phyloP scores from a whole-genome alignment of 164 flowering plant species.

The Tetracentron sinense region DNA sequence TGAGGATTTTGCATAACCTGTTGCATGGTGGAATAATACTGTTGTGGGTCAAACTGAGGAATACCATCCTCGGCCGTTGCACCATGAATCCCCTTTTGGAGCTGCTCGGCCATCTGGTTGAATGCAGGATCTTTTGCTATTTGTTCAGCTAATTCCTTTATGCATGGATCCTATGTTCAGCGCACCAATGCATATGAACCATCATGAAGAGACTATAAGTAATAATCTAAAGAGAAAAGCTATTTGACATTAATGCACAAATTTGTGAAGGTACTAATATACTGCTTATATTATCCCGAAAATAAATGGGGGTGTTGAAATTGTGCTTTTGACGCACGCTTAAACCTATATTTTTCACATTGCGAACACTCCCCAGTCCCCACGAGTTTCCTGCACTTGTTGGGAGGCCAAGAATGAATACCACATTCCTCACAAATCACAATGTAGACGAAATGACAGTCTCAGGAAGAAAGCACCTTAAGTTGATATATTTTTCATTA shows the following conservation, averaged over 20 bases:
- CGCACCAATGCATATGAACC: constrained; percentile 12
- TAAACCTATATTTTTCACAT: too few species aligned
- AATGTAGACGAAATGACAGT: too few species aligned
- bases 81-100: constrained; percentile 70
- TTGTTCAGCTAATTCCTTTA: constrained; percentile 83
- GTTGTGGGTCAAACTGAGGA: constrained; percentile 75
- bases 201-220: background rate
- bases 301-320: too few species aligned
- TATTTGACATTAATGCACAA: background rate
- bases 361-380: too few species aligned
- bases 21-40: constrained; percentile 79
- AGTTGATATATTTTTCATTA: too few species aligned
- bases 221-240: background rate
- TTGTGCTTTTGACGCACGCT: too few species aligned
- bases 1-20: constrained; percentile 97
- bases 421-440: too few species aligned
- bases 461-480: too few species aligned
- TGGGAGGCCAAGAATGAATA: too few species aligned
- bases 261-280: background rate
- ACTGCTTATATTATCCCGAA: too few species aligned
- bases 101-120: constrained; percentile 93
- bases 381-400: too few species aligned
- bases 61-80: constrained; percentile 44
- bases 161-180: constrained; percentile 72
- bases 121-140: constrained; percentile 94